phyloP scores from a whole-genome alignment of 1,139 yeast genomes.

The Hyphopichia burtonii region DNA sequence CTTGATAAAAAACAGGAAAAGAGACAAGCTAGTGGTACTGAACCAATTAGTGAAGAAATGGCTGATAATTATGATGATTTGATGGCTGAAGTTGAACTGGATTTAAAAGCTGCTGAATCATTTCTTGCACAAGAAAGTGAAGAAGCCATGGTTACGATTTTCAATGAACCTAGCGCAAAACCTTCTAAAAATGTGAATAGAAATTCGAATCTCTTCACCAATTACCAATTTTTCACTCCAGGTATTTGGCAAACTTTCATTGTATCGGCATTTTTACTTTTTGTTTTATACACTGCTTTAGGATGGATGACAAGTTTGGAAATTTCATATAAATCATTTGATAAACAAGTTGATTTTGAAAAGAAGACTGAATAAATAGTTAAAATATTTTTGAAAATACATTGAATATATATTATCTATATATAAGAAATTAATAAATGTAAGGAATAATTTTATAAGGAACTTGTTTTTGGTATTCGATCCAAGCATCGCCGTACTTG shows the following conservation, averaged over 20 bases:
- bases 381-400: not conserved
- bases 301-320: conserved; percentile 61
- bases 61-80: conserved; percentile 10
- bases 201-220: conserved; percentile 31
- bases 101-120: conserved; percentile 33
- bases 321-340: conserved; percentile 71
- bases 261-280: conserved; percentile 53
- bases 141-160: conserved; percentile 20
- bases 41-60: conserved; percentile 10
- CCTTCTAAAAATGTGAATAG: conserved; percentile 5
- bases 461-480: conserved; percentile 71
- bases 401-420: not conserved
- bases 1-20: conserved; percentile 10
- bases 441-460: conserved; percentile 92
- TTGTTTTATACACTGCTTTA: conserved; percentile 54
- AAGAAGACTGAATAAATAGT: conserved; percentile 54
- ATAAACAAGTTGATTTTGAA: conserved; percentile 60
- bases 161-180: conserved; percentile 8
- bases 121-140: conserved; percentile 23
- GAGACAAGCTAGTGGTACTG: conserved; percentile 9
- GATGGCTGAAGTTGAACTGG: conserved; percentile 33
- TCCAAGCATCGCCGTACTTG: conserved; percentile 88
- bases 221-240: conserved; percentile 44
- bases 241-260: conserved; percentile 71
- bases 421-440: conserved; percentile 47